phyloP scores from a whole-genome alignment of 164 flowering plant species.

The Akebia trifoliata region DNA sequence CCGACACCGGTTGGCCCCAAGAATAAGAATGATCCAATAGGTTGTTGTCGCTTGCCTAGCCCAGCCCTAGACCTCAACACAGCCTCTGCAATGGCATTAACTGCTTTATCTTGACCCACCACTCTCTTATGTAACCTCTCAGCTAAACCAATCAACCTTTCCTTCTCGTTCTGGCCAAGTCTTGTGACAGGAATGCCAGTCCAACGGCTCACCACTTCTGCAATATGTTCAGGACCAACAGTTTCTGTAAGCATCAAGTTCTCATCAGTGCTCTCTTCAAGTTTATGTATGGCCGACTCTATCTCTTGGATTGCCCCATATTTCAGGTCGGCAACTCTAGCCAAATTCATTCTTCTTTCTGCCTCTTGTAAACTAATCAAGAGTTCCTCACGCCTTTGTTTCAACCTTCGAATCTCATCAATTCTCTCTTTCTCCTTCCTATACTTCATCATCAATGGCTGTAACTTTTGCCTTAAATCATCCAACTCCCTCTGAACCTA shows the following conservation, averaged over 20 bases:
- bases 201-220: constrained; percentile 94
- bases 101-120: constrained; percentile 86
- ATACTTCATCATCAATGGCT: constrained; percentile 76
- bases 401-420: constrained; percentile 68
- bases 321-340: constrained; percentile 69
- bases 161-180: constrained; percentile 78
- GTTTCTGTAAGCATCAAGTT: constrained; percentile 70
- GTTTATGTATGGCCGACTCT: constrained; percentile 56
- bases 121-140: constrained; percentile 81
- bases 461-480: constrained; percentile 75
- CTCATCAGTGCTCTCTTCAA: constrained; percentile 56
- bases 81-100: constrained; percentile 78
- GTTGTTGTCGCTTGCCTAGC: constrained; percentile 76
- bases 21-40: constrained; percentile 80
- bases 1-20: constrained; percentile 98
- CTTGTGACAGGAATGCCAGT: constrained; percentile 88
- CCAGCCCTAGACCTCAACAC: constrained; percentile 90
- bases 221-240: constrained; percentile 83
- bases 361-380: constrained; percentile 61
- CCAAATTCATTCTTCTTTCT: constrained; percentile 69
- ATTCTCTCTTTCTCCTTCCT: constrained; percentile 73
- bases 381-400: constrained; percentile 72
- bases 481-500: constrained; percentile 80
- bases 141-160: constrained; percentile 69
- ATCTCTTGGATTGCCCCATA: constrained; percentile 81